These are phyloP conservation scores for Phoma sp. DNA, from an alignment of 2,329 filamentous ascomycete genomes.

Conservation along the genomic window DNA sequence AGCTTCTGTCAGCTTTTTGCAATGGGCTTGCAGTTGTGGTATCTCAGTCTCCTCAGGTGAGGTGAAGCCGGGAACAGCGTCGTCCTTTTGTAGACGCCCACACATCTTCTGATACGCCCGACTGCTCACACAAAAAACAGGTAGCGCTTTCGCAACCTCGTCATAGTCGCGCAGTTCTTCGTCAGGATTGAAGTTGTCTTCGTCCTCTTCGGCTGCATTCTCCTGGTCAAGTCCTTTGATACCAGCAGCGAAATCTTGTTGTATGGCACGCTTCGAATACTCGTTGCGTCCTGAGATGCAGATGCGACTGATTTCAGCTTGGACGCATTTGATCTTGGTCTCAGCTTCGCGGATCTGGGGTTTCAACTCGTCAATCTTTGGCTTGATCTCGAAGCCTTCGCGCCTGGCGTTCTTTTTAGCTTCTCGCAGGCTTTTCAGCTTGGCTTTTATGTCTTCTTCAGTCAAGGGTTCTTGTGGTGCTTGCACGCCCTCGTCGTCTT, in stretches of 20 bases:
- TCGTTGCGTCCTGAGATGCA: conserved; percentile 64
- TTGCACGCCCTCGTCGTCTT: conserved; percentile 25
- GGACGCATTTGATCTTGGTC: conserved; percentile 37
- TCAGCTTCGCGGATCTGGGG: conserved; percentile 38
- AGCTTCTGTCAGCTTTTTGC: conserved; percentile 62
- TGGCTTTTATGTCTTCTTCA: conserved; percentile 48
- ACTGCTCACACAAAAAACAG: conserved; percentile 70
- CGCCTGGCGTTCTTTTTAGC: conserved; percentile 52
- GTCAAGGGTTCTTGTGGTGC: conserved; percentile 49
- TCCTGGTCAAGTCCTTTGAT: conserved; percentile 68
- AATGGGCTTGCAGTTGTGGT: conserved; percentile 65
- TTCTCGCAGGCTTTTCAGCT: conserved; percentile 53
- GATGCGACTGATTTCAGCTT: conserved; percentile 45
- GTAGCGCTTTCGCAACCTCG: conserved; percentile 60
- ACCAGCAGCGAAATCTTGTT: conserved; percentile 64
- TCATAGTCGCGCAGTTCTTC: conserved; percentile 65
- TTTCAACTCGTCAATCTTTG: conserved; percentile 40
- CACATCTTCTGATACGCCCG: conserved; percentile 68
- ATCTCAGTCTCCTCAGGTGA: conserved; percentile 61
- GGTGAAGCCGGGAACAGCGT: conserved; percentile 60
- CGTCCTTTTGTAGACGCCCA: conserved; percentile 61
- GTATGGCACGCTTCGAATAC: conserved; percentile 62
- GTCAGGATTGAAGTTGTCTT: conserved; percentile 61
- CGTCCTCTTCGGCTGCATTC: conserved; percentile 59
- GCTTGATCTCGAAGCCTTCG: conserved; percentile 36